Conservation (phyloP, 768 basidiomycete genomes). For the Hypholoma sublateritium region DNA sequence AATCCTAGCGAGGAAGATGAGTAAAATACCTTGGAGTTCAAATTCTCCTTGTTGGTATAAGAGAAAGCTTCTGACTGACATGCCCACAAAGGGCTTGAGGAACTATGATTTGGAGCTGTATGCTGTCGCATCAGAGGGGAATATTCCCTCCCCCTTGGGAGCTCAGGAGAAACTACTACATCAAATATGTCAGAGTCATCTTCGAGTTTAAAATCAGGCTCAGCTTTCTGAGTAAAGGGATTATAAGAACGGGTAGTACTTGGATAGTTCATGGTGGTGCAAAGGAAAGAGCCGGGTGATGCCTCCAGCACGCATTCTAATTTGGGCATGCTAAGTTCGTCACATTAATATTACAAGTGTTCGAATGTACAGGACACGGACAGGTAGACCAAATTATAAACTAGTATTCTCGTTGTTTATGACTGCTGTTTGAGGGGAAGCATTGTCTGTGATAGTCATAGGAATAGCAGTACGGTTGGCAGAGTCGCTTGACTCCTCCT, state of each 20-base stretch:
- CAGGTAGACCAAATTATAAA: too few species aligned
- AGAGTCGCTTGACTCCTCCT: not conserved
- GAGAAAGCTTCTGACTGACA: not conserved
- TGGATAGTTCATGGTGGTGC: not conserved
- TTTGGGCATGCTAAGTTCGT: too few species aligned
- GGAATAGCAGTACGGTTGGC: not conserved
- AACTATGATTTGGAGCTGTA: too few species aligned
- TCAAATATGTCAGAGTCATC: not conserved
- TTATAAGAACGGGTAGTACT: not conserved
- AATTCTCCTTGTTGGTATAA: not conserved
- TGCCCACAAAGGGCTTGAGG: too few species aligned
- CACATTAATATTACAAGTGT: too few species aligned
- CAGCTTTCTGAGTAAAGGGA: not conserved
- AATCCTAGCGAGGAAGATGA: not conserved
- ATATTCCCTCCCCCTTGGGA: not conserved
- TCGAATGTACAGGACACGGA: too few species aligned
- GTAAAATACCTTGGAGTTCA: not conserved
- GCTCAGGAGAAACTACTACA: not conserved
- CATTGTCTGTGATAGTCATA: too few species aligned
- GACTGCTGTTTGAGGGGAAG: too few species aligned
- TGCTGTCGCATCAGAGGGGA: not conserved
- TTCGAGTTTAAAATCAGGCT: not conserved
- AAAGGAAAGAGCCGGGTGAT: too few species aligned
- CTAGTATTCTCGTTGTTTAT: too few species aligned
- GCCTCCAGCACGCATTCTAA: too few species aligned